Base-by-base conservation (phyloP, 345 rosid genomes). In the Citrus medica region DNA sequence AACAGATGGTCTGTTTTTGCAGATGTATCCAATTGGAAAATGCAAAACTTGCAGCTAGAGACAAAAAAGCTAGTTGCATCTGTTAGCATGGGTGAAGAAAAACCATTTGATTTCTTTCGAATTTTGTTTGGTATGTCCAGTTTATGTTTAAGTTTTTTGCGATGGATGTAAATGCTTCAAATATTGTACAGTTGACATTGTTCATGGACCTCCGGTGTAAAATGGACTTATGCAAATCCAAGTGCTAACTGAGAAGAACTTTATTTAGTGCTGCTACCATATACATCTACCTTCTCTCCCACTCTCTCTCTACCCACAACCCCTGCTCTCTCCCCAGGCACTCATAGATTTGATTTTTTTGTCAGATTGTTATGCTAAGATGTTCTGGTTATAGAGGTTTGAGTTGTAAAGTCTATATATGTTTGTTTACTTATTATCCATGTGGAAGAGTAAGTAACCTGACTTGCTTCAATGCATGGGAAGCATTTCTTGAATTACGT, bases 101-200 rank as follows among this genome's bases (percentile, higher is more conserved):
- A 86, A 14, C 97, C 95, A 7, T 89, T 94, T 22, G 91, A 90
- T 86, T 94, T 94, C 81, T 80, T 91, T 59, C 98, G 92, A 53
- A 76, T 81, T 82, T 63, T 94, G 74, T 86, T 90, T 35, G 98
- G 97, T 92, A 85, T 42, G 80, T 71, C 25, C 25, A 27, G 24
- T 48, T 62, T 69, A 19, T 4, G 9, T 58, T 58, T 38, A 14
- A 22, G 6, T 75, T 32, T 76, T 12, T 5, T 35, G 35, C 30
- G 8, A 30, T 51, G 35, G 27, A 72, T 10, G 32, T 64, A 32
- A n/a, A 9, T 24, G 30, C 30, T 17, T 53, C 22, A 4, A 53
- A 53, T 16, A 4, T 17, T 53, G 22, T 5, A 53, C 8, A 5
- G 65, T n/a, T 60, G 6, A 60, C 27, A 24, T 60, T 60, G 65